These are phyloP conservation scores for Fusarium pseudograminearum DNA, from an alignment of 2,329 filamentous ascomycete species.

Conservation along the genomic window DNA sequence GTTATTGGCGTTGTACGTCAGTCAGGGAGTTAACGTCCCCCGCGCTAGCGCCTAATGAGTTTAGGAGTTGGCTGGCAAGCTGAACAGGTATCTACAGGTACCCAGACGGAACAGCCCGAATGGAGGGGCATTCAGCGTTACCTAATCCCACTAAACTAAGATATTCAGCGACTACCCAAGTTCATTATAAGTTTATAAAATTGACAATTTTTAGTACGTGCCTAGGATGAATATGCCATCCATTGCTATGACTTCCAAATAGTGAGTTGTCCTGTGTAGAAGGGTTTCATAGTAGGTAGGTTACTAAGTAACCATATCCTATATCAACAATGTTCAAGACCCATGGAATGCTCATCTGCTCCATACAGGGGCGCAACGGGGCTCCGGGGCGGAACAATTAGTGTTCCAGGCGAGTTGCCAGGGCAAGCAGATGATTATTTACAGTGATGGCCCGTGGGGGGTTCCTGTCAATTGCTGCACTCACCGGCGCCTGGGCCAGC, in stretches of 20 bases:
- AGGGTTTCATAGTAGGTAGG: neutral
- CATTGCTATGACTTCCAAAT: neutral
- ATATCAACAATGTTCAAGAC: neutral
- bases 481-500: conserved; percentile 35
- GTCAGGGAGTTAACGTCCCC: conserved; percentile 41
- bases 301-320: neutral
- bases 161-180: neutral
- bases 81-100: neutral
- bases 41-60: conserved; percentile 42
- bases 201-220: neutral
- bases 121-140: conserved; percentile 24
- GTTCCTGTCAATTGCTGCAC: conserved; percentile 3
- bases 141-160: neutral
- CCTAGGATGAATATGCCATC: neutral
- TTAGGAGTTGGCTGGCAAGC: conserved; percentile 1
- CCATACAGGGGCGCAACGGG: too few relatives aligned
- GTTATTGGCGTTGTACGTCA: conserved; percentile 40
- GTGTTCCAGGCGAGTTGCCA: conserved; percentile 9
- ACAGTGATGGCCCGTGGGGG: neutral
- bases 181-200: neutral
- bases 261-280: neutral
- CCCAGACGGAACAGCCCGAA: neutral
- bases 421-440: neutral
- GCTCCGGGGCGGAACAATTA: conserved; percentile 27
- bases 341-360: too few relatives aligned